Conservation (phyloP, 345 rosid species). For the Gossypium stocksii region DNA sequence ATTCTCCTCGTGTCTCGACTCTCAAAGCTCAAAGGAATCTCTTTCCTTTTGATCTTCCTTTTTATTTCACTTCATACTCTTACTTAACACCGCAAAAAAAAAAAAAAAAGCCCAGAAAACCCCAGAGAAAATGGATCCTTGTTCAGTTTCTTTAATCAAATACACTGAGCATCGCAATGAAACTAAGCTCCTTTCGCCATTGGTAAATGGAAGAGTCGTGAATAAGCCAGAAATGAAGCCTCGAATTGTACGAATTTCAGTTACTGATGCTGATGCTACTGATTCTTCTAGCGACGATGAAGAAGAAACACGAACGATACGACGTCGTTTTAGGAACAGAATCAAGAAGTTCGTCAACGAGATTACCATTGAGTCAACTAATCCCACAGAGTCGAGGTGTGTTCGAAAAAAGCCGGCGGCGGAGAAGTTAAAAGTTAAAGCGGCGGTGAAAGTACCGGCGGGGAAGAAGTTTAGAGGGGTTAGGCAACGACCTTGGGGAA, state of each 20-base stretch:
- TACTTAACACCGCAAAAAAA: slow-evolving; percentile 25
- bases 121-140: slow-evolving; percentile 29
- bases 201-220: background rate
- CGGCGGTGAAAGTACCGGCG: slow-evolving; percentile 11
- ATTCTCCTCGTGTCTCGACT: slow-evolving; percentile 36
- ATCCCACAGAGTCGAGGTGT: background rate
- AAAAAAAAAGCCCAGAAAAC: slow-evolving; percentile 20
- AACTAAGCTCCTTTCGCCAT: slow-evolving; percentile 21
- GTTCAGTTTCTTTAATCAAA: slow-evolving; percentile 27
- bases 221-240: slow-evolving; percentile 23
- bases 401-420: slow-evolving; percentile 19
- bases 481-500: slow-evolving; percentile 95
- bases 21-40: slow-evolving; percentile 36
- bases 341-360: slow-evolving; percentile 74
- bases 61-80: slow-evolving; percentile 14
- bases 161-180: slow-evolving; percentile 50
- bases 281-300: slow-evolving; percentile 96
- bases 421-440: background rate
- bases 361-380: slow-evolving; percentile 39
- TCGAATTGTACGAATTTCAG: slow-evolving; percentile 64
- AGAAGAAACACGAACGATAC: background rate
- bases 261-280: slow-evolving; percentile 79
- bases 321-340: slow-evolving; percentile 15
- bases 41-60: slow-evolving; percentile 8
- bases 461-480: slow-evolving; percentile 81